A percentile compares a stretch with the other conserved stretches of the same genome.
Evolutionary conservation across 768 basidiomycete genomes (phyloP).

Genomic region (Cyclocybe cylindracea): DNA sequence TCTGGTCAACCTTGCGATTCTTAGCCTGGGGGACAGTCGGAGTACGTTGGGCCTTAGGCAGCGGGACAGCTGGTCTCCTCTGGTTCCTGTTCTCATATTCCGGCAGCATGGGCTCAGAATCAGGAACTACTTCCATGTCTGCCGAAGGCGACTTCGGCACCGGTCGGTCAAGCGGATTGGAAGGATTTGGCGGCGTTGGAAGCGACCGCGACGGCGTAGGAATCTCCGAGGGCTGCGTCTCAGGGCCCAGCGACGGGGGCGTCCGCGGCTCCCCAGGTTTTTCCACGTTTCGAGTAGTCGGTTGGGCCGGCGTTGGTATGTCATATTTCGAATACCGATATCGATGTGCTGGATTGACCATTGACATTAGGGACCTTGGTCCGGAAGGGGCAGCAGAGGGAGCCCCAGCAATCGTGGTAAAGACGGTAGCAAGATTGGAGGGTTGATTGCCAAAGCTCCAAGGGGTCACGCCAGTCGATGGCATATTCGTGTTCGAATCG

Average conservation of each 20-base stretch:
- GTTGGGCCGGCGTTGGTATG: background rate
- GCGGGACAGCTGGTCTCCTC: background rate
- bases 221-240: conserved; percentile 12
- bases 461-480: conserved; percentile 7
- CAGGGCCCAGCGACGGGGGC: conserved; percentile 1
- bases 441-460: conserved; percentile 2
- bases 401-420: background rate
- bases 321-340: conserved; percentile 27
- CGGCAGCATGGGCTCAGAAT: conserved; percentile 46
- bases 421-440: conserved; percentile 6
- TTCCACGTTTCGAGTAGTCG: background rate
- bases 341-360: conserved; percentile 26
- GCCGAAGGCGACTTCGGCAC: background rate
- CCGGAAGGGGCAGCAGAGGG: conserved; percentile 1
- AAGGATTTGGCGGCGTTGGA: background rate
- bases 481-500: conserved; percentile 13
- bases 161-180: background rate
- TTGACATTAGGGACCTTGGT: conserved; percentile 21
- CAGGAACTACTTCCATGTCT: conserved; percentile 57
- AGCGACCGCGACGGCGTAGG: background rate
- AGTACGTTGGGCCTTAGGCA: background rate
- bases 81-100: background rate
- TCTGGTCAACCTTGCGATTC: background rate
- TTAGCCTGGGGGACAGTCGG: background rate
- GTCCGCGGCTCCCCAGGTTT: background rate